Evolutionary conservation across 116 monocot genomes (phyloP).

Genomic region (Cymodocea nodosa): DNA sequence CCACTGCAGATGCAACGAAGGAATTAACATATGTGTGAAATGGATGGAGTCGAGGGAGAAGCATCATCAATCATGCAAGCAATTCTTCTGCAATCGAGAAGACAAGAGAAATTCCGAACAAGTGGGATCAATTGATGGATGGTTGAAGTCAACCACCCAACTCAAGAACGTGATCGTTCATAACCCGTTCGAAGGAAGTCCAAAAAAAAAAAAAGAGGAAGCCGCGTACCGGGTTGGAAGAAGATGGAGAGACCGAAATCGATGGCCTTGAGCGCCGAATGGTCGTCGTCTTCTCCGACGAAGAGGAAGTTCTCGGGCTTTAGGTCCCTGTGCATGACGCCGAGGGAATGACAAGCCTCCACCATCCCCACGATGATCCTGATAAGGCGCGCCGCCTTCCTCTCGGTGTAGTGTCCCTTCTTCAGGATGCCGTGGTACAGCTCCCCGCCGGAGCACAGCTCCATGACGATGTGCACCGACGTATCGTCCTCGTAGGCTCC

Average conservation of each 20-base stretch:
- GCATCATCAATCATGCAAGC: no score
- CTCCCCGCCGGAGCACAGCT: conserved; percentile 89
- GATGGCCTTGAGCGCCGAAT: conserved; percentile 66
- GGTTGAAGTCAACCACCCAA: no score
- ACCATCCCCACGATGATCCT: conserved; percentile 82
- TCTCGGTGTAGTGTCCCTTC: conserved; percentile 83
- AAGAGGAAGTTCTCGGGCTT: conserved; percentile 99
- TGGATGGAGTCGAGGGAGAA: no score
- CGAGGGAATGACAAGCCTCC: conserved; percentile 71
- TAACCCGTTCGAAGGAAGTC: no score
- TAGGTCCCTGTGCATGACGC: conserved; percentile 92
- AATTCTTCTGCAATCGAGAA: no score
- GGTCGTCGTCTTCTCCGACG: conserved; percentile 65
- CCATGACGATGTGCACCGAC: conserved; percentile 89
- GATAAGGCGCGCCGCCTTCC: conserved; percentile 71
- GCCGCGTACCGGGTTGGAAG: conserved; percentile 85
- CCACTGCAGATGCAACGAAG: no score
- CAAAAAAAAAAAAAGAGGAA: not conserved
- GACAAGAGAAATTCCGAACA: no score
- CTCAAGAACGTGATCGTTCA: no score
- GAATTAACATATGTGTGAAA: no score
- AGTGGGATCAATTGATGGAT: no score
- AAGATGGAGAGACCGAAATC: conserved; percentile 93
- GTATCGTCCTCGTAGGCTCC: conserved; percentile 85
- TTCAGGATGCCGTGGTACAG: conserved; percentile 87